A percentile compares a stretch with the other conserved stretches of the same genome.
These are phyloP conservation scores for Pseudocercospora fijiensis DNA, from an alignment of 2,329 filamentous ascomycete species.

Conservation along the genomic window DNA sequence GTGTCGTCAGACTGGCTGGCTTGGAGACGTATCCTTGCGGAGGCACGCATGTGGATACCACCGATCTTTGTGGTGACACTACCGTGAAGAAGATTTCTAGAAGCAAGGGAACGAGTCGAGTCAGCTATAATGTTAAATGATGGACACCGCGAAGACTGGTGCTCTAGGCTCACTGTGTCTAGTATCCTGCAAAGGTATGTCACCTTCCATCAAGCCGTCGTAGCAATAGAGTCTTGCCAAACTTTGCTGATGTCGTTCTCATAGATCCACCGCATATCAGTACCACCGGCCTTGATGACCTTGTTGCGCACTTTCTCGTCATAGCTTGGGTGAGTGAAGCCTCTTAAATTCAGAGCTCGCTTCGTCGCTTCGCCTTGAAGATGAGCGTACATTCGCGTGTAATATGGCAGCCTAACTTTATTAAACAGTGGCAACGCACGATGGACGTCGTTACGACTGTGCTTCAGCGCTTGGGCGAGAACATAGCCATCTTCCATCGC, in stretches of 20 bases:
- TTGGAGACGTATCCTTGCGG: slow-evolving; percentile 72
- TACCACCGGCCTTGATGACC: slow-evolving; percentile 24
- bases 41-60: slow-evolving; percentile 68
- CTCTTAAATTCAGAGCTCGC: slow-evolving; percentile 30
- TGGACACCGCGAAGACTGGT: not conserved
- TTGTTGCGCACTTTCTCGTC: slow-evolving; percentile 19
- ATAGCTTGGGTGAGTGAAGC: slow-evolving; percentile 27
- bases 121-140: slow-evolving; percentile 43
- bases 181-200: not conserved
- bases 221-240: slow-evolving; percentile 17
- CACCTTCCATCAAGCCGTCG: not conserved
- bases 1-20: slow-evolving; percentile 68
- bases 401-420: slow-evolving; percentile 44
- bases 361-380: slow-evolving; percentile 30
- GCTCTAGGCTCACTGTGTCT: not conserved
- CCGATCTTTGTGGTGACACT: slow-evolving; percentile 59
- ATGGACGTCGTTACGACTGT: slow-evolving; percentile 9
- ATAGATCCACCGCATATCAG: slow-evolving; percentile 45
- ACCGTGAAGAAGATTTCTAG: slow-evolving; percentile 66
- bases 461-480: slow-evolving; percentile 39
- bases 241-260: slow-evolving; percentile 42
- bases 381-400: slow-evolving; percentile 43
- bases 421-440: slow-evolving; percentile 44
- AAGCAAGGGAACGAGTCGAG: slow-evolving; percentile 62
- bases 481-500: slow-evolving; percentile 51